Conservation (phyloP, 345 rosid genomes). For the Passiflora organensis region DNA sequence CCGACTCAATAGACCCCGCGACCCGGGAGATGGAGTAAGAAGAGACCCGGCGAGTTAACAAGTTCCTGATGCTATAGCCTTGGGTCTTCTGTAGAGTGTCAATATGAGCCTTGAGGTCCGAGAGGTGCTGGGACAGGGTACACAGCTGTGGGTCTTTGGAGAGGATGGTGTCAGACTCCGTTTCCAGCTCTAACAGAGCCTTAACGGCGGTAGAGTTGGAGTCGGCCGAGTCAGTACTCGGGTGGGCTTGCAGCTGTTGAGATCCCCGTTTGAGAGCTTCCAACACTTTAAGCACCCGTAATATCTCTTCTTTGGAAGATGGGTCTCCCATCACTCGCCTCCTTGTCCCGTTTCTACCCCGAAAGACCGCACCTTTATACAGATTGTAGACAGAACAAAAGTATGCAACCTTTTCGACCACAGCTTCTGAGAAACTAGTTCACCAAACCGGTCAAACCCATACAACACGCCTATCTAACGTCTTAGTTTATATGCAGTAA, state of each 20-base stretch:
- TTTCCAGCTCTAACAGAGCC: constrained; percentile 58
- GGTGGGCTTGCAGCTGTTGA: constrained; percentile 45
- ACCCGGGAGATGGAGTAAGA: constrained; percentile 57
- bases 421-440: too few relatives aligned
- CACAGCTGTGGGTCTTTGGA: constrained; percentile 49
- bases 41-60: constrained; percentile 53
- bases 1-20: constrained; percentile 53
- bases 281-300: constrained; percentile 36
- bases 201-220: constrained; percentile 44
- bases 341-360: background rate
- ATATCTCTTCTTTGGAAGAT: constrained; percentile 18
- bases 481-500: too few relatives aligned
- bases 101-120: constrained; percentile 40
- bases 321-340: constrained; percentile 13
- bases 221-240: constrained; percentile 23
- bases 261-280: constrained; percentile 69
- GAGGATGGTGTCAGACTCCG: constrained; percentile 49
- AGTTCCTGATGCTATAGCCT: constrained; percentile 37
- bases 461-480: too few relatives aligned
- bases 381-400: too few relatives aligned
- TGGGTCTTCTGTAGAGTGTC: constrained; percentile 27
- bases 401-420: too few relatives aligned
- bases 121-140: constrained; percentile 42
- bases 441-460: too few relatives aligned
- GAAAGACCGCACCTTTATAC: background rate